Percentiles rank a stretch among this genome's conserved stretches.
Conservation (phyloP, 495 filamentous ascomycete genomes). For the Evernia prunastri region DNA sequence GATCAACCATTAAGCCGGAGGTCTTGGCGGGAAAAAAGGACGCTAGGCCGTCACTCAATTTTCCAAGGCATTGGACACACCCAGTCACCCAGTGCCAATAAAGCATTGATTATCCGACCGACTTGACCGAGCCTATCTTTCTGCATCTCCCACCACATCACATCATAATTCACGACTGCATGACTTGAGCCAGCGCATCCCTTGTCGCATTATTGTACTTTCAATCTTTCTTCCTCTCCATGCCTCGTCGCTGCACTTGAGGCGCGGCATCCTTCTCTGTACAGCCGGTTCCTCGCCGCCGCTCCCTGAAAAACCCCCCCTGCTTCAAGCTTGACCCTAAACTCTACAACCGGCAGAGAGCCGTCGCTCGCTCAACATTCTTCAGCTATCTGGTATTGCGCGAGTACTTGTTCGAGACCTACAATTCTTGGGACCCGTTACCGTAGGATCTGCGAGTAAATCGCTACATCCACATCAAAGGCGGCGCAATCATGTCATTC, state of each 20-base stretch:
- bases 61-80: not conserved
- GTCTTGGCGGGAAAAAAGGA: not conserved
- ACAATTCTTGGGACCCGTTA: not conserved
- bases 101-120: not conserved
- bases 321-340: not conserved
- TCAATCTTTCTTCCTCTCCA: not conserved
- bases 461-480: constrained; percentile 1
- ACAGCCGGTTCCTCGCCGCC: constrained; percentile 1
- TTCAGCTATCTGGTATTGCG: not conserved
- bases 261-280: not conserved
- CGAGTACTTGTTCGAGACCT: not conserved
- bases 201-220: not conserved
- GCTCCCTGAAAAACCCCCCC: not conserved
- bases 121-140: not conserved
- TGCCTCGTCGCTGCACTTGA: not conserved
- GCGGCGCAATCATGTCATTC: constrained; percentile 45
- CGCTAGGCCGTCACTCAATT: not conserved
- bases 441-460: not conserved
- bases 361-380: not conserved
- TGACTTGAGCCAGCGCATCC: not conserved
- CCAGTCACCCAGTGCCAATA: no score
- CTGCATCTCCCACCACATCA: constrained; percentile 1
- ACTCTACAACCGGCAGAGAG: not conserved
- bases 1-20: not conserved
- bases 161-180: not conserved